Evolutionary conservation across 2,329 filamentous ascomycete species (phyloP).

Genomic region (Aspergillus amoenus): DNA sequence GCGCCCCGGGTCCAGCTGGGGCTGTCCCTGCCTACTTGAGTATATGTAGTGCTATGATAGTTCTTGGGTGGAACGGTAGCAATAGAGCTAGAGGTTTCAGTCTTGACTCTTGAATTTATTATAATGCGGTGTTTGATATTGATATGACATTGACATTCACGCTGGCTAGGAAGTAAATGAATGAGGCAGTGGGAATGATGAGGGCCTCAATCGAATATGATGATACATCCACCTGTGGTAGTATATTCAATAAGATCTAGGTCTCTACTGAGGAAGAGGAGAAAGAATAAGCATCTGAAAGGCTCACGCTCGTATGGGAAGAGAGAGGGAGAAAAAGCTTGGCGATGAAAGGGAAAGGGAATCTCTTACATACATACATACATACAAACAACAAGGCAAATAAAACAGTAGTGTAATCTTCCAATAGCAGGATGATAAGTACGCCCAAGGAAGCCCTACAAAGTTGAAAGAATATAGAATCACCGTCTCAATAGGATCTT

Average conservation of each 20-base stretch:
- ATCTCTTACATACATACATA: not conserved
- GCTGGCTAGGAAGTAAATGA: not conserved
- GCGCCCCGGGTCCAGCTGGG: no score
- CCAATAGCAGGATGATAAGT: not conserved
- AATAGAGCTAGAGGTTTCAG: no score
- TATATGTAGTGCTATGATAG: no score
- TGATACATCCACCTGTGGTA: not conserved
- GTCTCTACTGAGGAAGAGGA: not conserved
- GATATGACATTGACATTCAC: not conserved
- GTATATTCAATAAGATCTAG: not conserved
- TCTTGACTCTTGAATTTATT: no score
- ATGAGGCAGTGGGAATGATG: not conserved
- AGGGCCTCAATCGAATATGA: not conserved
- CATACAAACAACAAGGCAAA: not conserved
- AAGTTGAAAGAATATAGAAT: not conserved
- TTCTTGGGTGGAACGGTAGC: no score
- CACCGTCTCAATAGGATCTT: not conserved
- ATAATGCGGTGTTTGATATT: not conserved
- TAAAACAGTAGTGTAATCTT: not conserved
- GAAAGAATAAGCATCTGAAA: not conserved
- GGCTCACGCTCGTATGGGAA: not conserved
- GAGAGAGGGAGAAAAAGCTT: not conserved
- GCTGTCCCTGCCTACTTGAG: not conserved
- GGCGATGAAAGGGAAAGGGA: not conserved
- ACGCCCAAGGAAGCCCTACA: not conserved